Percentiles rank a stretch among this genome's conserved stretches.
Evolutionary conservation across 2,329 filamentous ascomycete genomes (phyloP).

Genomic region (Fusarium decemcellulare): DNA sequence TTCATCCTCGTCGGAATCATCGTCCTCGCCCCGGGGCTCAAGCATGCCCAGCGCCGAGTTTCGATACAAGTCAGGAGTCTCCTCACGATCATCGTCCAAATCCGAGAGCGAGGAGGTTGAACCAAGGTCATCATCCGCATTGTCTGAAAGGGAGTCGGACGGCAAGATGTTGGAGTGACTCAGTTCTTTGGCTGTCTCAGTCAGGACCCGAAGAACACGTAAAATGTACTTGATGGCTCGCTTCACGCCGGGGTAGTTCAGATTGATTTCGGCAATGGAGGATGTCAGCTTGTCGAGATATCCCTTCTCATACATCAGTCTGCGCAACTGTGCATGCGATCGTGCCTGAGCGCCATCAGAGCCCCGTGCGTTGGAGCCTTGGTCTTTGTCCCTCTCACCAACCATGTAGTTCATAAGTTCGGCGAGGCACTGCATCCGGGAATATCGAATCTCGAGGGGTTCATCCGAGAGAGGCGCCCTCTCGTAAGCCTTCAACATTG

Average conservation of each 20-base stretch:
- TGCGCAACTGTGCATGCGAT: constrained; percentile 87
- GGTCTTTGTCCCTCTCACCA: constrained; percentile 80
- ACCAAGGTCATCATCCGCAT: constrained; percentile 87
- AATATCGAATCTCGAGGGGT: constrained; percentile 86
- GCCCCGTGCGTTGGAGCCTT: constrained; percentile 58
- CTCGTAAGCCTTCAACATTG: constrained; percentile 91
- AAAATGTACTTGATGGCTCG: constrained; percentile 97
- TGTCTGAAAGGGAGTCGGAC: constrained; percentile 73
- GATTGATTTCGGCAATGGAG: constrained; percentile 94
- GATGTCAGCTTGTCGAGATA: constrained; percentile 90
- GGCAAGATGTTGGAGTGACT: constrained; percentile 86
- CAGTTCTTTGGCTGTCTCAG: constrained; percentile 86
- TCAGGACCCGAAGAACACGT: constrained; percentile 88
- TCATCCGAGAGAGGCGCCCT: constrained; percentile 86
- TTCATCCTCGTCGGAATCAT: constrained; percentile 83
- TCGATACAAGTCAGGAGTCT: constrained; percentile 96
- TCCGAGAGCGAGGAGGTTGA: constrained; percentile 93
- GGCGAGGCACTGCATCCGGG: constrained; percentile 86
- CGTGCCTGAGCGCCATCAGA: constrained; percentile 58
- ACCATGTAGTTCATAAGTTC: constrained; percentile 96
- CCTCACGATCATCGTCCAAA: constrained; percentile 87
- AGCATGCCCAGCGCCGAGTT: constrained; percentile 97
- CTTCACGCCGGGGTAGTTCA: constrained; percentile 94
- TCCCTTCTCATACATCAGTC: constrained; percentile 99
- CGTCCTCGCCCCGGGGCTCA: constrained; percentile 84